Evolutionary conservation across 371 early-diverging fungal genomes (phyloP).

Genomic region (Quaeritorhiza haematococci): DNA sequence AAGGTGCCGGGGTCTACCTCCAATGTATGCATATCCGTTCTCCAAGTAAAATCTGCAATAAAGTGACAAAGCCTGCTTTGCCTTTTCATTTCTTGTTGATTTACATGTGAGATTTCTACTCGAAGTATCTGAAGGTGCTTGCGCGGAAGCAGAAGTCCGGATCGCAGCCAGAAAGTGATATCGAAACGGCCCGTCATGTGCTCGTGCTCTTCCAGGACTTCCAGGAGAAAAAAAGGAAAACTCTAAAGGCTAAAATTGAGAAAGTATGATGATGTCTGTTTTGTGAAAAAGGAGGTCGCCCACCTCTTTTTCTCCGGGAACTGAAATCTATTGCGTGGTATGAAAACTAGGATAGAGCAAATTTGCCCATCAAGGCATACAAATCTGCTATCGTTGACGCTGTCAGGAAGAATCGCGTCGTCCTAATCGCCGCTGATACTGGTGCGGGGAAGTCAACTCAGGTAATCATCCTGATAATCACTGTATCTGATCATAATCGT

Average conservation of each 20-base stretch:
- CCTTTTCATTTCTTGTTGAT: no score
- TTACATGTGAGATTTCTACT: no score
- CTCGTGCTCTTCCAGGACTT: slow-evolving; percentile 56
- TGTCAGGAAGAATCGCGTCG: slow-evolving; percentile 30
- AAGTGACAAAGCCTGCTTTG: no score
- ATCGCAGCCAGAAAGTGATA: slow-evolving; percentile 4
- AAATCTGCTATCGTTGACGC: slow-evolving; percentile 26
- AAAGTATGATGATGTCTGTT: slow-evolving; percentile 17
- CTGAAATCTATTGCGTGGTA: background rate
- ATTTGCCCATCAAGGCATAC: slow-evolving; percentile 48
- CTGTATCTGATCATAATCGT: no score
- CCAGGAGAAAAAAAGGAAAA: slow-evolving; percentile 39
- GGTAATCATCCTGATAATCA: slow-evolving; percentile 1
- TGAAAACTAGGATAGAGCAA: slow-evolving; percentile 30
- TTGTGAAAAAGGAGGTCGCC: background rate
- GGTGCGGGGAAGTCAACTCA: slow-evolving; percentile 61
- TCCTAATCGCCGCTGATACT: slow-evolving; percentile 51
- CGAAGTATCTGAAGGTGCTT: no score
- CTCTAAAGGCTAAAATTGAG: slow-evolving; percentile 45
- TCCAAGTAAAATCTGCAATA: no score
- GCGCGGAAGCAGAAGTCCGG: no score
- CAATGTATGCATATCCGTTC: no score
- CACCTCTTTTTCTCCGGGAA: background rate
- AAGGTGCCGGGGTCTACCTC: no score
- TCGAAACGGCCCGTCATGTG: no score